phyloP scores from a whole-genome alignment of 1,284 basidiomycete species.

The Cryptococcus hybrid region DNA sequence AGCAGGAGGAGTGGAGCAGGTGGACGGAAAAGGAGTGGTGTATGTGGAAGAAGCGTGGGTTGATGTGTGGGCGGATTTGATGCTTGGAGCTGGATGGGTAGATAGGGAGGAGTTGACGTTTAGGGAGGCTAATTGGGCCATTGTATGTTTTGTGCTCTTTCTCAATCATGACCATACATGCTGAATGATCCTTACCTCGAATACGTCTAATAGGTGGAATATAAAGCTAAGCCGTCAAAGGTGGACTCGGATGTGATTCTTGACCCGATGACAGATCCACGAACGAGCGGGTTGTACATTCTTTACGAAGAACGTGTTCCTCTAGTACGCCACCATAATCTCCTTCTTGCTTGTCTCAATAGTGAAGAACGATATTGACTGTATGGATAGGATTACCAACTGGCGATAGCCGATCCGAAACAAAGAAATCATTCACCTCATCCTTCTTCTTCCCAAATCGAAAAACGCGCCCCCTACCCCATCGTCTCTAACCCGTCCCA shows the following conservation, averaged over 20 bases:
- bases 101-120: slow-evolving; percentile 70
- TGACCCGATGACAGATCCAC: slow-evolving; percentile 54
- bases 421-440: slow-evolving; percentile 38
- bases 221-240: slow-evolving; percentile 57
- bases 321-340: too few species aligned
- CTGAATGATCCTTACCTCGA: slow-evolving; percentile 28
- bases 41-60: slow-evolving; percentile 50
- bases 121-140: slow-evolving; percentile 81
- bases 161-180: neutral
- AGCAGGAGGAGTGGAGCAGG: slow-evolving; percentile 35
- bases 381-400: slow-evolving; percentile 64
- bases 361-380: neutral
- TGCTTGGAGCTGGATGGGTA: slow-evolving; percentile 76
- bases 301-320: slow-evolving; percentile 88
- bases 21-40: slow-evolving; percentile 57
- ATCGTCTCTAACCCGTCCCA: neutral
- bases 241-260: slow-evolving; percentile 15
- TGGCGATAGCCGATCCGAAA: slow-evolving; percentile 61
- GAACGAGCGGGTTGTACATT: slow-evolving; percentile 61
- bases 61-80: slow-evolving; percentile 80
- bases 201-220: slow-evolving; percentile 63
- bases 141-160: slow-evolving; percentile 58
- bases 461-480: slow-evolving; percentile 57
- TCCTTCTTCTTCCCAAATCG: slow-evolving; percentile 49
- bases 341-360: neutral